Evolutionary conservation across 73 alveolate species (phyloP).

Genomic region (Durusdinium trenchii): DNA sequence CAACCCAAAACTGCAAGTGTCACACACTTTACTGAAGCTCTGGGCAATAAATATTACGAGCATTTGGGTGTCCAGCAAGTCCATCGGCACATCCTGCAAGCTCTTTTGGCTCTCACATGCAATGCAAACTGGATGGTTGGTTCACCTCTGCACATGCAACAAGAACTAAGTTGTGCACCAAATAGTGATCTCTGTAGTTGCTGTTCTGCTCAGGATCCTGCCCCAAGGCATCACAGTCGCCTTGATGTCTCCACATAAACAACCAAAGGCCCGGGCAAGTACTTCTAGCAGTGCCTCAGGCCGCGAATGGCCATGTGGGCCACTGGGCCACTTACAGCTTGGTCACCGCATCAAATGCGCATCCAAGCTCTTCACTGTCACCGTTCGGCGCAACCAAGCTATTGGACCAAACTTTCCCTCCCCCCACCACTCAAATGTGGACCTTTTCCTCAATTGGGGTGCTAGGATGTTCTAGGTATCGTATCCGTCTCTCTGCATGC

Average conservation of each 20-base stretch:
- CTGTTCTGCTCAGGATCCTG: conserved; percentile 97
- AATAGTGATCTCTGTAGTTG: conserved; percentile 96
- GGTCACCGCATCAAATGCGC: too few species aligned
- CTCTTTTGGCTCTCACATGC: neutral
- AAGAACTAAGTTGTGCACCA: conserved; percentile 49
- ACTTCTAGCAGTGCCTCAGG: conserved; percentile 50
- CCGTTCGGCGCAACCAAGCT: too few species aligned
- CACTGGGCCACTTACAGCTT: neutral
- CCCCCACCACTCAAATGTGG: too few species aligned
- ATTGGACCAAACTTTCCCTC: too few species aligned
- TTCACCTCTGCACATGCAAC: neutral
- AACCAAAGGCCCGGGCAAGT: neutral
- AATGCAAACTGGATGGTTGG: neutral
- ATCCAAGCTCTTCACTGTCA: too few species aligned
- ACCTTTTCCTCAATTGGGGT: too few species aligned
- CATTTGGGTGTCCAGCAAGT: neutral
- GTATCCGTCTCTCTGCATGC: too few species aligned
- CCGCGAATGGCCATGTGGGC: neutral
- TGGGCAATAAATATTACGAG: neutral
- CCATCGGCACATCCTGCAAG: conserved; percentile 32
- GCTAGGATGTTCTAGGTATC: too few species aligned
- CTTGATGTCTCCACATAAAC: neutral
- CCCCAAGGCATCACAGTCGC: neutral
- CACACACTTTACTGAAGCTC: neutral
- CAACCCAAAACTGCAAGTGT: neutral